phyloP scores from a whole-genome alignment of 495 filamentous ascomycete species.

The Diplogelasinospora grovesii region DNA sequence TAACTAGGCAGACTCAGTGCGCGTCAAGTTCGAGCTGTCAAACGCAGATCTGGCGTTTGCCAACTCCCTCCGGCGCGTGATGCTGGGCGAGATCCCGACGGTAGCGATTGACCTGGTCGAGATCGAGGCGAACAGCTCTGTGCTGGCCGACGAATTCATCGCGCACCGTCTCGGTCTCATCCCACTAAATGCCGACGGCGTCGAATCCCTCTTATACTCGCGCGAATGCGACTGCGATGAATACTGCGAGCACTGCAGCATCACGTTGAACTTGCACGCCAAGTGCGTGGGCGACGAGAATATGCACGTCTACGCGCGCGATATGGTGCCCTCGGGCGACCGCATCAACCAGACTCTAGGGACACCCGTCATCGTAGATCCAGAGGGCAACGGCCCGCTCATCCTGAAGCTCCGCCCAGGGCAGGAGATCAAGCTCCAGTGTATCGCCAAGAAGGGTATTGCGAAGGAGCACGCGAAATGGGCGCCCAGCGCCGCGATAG shows the following conservation, averaged over 20 bases:
- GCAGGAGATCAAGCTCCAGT: slow-evolving; percentile 82
- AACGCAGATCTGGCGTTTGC: slow-evolving; percentile 82
- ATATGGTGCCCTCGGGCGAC: slow-evolving; percentile 67
- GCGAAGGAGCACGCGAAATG: slow-evolving; percentile 99
- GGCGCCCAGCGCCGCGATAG: slow-evolving; percentile 84
- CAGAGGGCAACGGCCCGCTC: slow-evolving; percentile 68
- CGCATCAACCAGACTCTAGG: slow-evolving; percentile 56
- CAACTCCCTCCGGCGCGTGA: slow-evolving; percentile 86
- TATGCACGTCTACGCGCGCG: slow-evolving; percentile 85
- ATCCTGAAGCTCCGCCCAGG: slow-evolving; percentile 84
- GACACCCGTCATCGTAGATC: slow-evolving; percentile 79
- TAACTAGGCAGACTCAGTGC: slow-evolving; percentile 60
- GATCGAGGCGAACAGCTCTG: slow-evolving; percentile 86
- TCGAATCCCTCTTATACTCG: slow-evolving; percentile 79
- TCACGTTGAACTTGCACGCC: slow-evolving; percentile 73
- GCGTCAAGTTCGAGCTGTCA: slow-evolving; percentile 75
- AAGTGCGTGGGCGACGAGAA: slow-evolving; percentile 74
- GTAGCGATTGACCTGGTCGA: slow-evolving; percentile 94
- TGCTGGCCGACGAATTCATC: slow-evolving; percentile 93
- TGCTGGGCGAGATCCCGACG: slow-evolving; percentile 92
- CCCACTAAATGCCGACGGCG: slow-evolving; percentile 75
- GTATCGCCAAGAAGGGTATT: slow-evolving; percentile 95
- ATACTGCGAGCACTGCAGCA: slow-evolving; percentile 83
- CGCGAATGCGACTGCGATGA: slow-evolving; percentile 94
- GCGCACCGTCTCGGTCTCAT: slow-evolving; percentile 88